Percentiles rank a stretch among this genome's conserved stretches.
Conservation (phyloP, 176 grass and related monocot genomes). For the Panicum miliaceum region DNA sequence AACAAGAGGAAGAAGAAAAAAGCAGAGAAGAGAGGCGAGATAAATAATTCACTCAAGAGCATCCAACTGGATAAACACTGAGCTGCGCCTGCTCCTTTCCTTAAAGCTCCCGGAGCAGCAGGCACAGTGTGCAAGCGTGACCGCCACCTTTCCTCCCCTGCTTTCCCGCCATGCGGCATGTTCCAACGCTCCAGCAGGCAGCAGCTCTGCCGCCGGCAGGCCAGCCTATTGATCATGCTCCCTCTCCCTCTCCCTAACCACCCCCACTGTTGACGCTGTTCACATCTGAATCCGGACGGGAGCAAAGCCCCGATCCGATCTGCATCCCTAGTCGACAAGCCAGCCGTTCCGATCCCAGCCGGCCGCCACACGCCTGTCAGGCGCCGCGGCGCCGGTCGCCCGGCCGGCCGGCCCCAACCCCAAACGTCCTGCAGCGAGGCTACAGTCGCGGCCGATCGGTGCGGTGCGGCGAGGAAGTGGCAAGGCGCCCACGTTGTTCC, state of each 20-base stretch:
- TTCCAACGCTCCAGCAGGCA: background rate
- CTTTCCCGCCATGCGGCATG: conserved; percentile 26
- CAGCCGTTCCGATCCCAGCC: background rate
- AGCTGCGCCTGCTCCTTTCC: conserved; percentile 32
- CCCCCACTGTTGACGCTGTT: conserved; percentile 6
- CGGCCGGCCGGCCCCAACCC: background rate
- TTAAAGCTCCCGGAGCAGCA: background rate
- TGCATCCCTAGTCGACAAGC: background rate
- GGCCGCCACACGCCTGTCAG: background rate
- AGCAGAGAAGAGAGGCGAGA: background rate
- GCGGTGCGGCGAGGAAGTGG: conserved; percentile 13
- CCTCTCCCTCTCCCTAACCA: conserved; percentile 1
- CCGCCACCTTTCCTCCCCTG: conserved; percentile 23
- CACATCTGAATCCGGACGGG: conserved; percentile 30
- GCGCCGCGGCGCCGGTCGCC: background rate
- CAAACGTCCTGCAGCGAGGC: background rate
- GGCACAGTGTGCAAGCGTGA: background rate
- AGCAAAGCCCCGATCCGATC: background rate
- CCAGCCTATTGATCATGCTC: background rate
- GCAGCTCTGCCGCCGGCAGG: background rate
- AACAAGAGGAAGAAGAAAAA: background rate
- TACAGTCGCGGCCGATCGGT: background rate
- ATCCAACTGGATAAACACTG: conserved; percentile 33
- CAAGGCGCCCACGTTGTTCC: conserved; percentile 34
- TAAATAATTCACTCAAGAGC: background rate